Evolutionary conservation across 805 yeast species (phyloP).

Genomic region (Saccharomyces paradoxus): DNA sequence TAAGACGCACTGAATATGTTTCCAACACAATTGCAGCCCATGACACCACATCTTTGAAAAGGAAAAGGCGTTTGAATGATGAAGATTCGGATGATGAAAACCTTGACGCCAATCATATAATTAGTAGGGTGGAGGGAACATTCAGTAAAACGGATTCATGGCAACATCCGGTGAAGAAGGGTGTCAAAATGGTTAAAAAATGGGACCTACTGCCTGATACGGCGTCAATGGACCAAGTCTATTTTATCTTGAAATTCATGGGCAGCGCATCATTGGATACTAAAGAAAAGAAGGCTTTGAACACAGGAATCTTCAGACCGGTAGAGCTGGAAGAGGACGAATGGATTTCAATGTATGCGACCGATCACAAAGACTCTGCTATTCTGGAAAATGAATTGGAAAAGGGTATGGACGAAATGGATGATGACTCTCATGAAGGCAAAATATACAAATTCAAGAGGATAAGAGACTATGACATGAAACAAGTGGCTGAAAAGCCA

Average conservation of each 20-base stretch:
- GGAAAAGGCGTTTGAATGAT: constrained; percentile 22
- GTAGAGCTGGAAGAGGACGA: constrained; percentile 61
- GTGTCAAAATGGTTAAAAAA: constrained; percentile 62
- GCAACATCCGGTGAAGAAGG: constrained; percentile 71
- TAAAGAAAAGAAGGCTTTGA: constrained; percentile 33
- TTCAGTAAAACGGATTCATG: constrained; percentile 46
- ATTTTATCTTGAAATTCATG: constrained; percentile 52
- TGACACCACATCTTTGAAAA: constrained; percentile 15
- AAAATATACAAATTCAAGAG: constrained; percentile 50
- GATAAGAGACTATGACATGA: constrained; percentile 74
- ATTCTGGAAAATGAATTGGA: constrained; percentile 36
- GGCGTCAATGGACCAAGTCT: constrained; percentile 77
- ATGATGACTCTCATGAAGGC: constrained; percentile 41
- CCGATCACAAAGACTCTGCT: constrained; percentile 37
- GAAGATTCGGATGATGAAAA: constrained; percentile 19
- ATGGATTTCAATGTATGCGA: constrained; percentile 65
- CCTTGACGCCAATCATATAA: constrained; percentile 22
- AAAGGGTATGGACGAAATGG: constrained; percentile 23
- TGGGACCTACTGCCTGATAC: constrained; percentile 87
- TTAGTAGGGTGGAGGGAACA: constrained; percentile 56
- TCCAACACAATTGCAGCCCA: constrained; percentile 46
- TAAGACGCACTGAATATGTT: constrained; percentile 91
- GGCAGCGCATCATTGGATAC: constrained; percentile 41
- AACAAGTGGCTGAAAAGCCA: constrained; percentile 31
- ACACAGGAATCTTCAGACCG: constrained; percentile 65